Percentiles rank a stretch among this genome's conserved stretches.
phyloP scores from a whole-genome alignment of 1,284 basidiomycete species.

The Ustilago loliicola region DNA sequence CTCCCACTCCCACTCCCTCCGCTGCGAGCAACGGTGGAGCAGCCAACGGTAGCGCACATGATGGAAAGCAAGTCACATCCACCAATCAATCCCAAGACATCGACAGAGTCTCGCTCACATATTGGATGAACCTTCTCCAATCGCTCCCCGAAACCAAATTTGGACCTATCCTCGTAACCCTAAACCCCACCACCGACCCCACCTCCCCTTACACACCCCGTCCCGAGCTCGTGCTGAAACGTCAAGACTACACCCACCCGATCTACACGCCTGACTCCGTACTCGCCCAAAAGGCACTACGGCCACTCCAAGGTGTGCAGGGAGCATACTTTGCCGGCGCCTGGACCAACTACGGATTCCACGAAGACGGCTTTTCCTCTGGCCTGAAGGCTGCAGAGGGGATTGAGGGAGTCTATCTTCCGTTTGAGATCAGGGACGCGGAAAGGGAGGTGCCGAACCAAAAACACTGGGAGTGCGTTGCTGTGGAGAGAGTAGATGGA shows the following conservation, averaged over 20 bases:
- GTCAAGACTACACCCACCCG: slow-evolving; percentile 80
- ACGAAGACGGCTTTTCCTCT: slow-evolving; percentile 83
- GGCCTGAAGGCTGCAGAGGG: slow-evolving; percentile 69
- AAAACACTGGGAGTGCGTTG: slow-evolving; percentile 16
- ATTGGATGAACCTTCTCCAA: slow-evolving; percentile 85
- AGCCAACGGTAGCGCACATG: slow-evolving; percentile 6
- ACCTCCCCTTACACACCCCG: slow-evolving; percentile 41
- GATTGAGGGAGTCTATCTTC: slow-evolving; percentile 69
- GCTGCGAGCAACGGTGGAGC: too few species aligned
- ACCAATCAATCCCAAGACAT: slow-evolving; percentile 21
- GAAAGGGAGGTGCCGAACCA: slow-evolving; percentile 38
- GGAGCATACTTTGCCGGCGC: slow-evolving; percentile 82
- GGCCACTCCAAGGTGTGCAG: slow-evolving; percentile 76
- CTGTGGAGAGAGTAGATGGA: slow-evolving; percentile 19
- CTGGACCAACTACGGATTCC: slow-evolving; percentile 81
- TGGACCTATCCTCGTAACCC: slow-evolving; percentile 82
- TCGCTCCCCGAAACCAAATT: slow-evolving; percentile 76
- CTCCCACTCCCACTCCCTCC: slow-evolving; percentile 3
- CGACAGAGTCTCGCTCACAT: slow-evolving; percentile 70
- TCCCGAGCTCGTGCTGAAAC: slow-evolving; percentile 71
- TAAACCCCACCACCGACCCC: slow-evolving; percentile 74
- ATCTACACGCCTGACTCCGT: slow-evolving; percentile 73
- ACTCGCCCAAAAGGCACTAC: slow-evolving; percentile 75
- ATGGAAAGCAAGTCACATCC: slow-evolving; percentile 22
- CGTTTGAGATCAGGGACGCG: slow-evolving; percentile 70